Evolutionary conservation across 208 protist species (phyloP), one percentile per base, ranked within the genome.

Genomic region (Wallacemonas sp.): DNA sequence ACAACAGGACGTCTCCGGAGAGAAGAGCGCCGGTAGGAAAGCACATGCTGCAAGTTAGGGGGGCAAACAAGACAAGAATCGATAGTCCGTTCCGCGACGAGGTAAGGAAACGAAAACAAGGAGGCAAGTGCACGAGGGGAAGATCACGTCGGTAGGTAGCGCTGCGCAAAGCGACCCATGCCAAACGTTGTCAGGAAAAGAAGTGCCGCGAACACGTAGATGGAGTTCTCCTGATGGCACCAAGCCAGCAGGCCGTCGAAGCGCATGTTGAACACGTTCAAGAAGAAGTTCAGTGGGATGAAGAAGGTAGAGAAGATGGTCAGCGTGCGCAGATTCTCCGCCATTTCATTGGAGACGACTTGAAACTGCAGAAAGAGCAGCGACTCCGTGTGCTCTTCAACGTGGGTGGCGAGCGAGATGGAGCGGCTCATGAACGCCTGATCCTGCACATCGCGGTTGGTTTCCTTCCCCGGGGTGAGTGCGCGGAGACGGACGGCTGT

Each of bases 271-370:
- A 74, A 78, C 44, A 70, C 79, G 1, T 74, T 77, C 49, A 70
- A 62, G 28, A 89, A 76, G 44, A 92, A 88, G 49, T 83, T 74
- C 1, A 89, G 59, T 3, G 86, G 76, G 10, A 86, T 85, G 52
- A 89, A 89, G 10, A 86, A 55, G 5, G 78, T 88, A 18, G 73
- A 83, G 50, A 93, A 92, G 28, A 89, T 65, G 11, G 86, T 86
- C 5, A 89, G 74, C 2, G 79, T 81, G 29, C 81, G 76, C 52
- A 89, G 61, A 45, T 88, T 73, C n/a, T 63, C 61, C 64, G 86
- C 76, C 39, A 84, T 73, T 38, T 79, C 64, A 48, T 84, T 82
- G 65, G 80, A 79, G 23, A 84, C 80, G 0, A 79, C 70, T 12
- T 67, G 81, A 41, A 92, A 81, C 65, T 89, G 81, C 4, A 89